Percentiles rank a stretch among this genome's conserved stretches.
Evolutionary conservation across 1,284 basidiomycete genomes (phyloP).

Genomic region (Ustilago shanxiensis): DNA sequence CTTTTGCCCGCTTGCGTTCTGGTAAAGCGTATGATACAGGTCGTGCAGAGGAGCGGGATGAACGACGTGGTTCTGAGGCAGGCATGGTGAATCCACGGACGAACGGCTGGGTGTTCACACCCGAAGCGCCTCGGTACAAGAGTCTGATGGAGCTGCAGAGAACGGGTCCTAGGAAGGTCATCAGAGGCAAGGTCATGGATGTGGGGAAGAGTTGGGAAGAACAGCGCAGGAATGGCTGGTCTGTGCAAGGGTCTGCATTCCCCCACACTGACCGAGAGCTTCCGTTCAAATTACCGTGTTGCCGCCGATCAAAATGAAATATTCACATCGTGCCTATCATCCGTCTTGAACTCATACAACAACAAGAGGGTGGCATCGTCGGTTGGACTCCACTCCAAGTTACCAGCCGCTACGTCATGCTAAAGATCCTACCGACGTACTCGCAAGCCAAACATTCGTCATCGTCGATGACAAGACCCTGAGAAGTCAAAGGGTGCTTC

Average conservation of each 20-base stretch:
- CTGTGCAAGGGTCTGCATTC: not conserved
- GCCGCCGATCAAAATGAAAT: too few species aligned
- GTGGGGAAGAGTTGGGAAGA: not conserved
- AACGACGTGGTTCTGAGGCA: not conserved
- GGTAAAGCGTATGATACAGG: not conserved
- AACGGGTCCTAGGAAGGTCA: not conserved
- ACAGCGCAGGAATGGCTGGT: not conserved
- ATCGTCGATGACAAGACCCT: not conserved
- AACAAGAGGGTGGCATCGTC: not conserved
- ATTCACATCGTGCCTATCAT: not conserved
- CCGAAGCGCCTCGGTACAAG: not conserved
- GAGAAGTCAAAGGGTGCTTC: not conserved
- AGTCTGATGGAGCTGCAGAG: not conserved
- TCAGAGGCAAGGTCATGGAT: not conserved
- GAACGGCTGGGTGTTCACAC: not conserved
- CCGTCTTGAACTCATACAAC: not conserved
- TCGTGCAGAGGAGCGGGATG: not conserved
- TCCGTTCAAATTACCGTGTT: too few species aligned
- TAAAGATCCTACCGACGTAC: not conserved
- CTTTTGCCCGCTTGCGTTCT: not conserved
- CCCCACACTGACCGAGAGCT: slow-evolving; percentile 5
- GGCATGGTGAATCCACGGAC: not conserved
- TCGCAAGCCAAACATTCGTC: not conserved
- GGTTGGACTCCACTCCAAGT: not conserved
- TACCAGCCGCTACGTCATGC: not conserved